A percentile compares a stretch with the other conserved stretches of the same genome.
Conservation (phyloP, 805 yeast species). For the Ogataea methanolica region DNA sequence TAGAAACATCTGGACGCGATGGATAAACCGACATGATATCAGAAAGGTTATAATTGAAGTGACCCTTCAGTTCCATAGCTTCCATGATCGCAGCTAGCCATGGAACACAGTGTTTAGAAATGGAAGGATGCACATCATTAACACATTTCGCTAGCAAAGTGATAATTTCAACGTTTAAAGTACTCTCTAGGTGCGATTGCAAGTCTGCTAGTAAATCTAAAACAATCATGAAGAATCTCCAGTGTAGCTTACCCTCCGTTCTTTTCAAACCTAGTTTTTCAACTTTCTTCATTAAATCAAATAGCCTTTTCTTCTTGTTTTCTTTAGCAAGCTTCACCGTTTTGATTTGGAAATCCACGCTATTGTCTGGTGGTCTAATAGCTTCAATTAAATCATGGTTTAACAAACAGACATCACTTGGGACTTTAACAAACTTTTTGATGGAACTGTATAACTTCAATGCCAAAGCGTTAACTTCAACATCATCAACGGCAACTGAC, state of each 20-base stretch:
- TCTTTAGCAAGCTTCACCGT: constrained; percentile 62
- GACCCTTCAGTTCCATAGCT: constrained; percentile 20
- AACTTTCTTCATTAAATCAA: constrained; percentile 37
- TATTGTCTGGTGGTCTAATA: constrained; percentile 56
- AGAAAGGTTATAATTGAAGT: constrained; percentile 35
- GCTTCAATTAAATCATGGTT: constrained; percentile 37
- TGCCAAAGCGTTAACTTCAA: constrained; percentile 50
- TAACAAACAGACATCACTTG: constrained; percentile 47
- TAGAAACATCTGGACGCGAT: constrained; percentile 22
- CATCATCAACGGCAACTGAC: constrained; percentile 54
- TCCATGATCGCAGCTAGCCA: constrained; percentile 51
- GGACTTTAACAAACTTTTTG: constrained; percentile 40
- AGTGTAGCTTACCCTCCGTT: constrained; percentile 32
- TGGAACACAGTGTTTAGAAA: constrained; percentile 55
- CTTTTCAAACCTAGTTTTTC: constrained; percentile 34
- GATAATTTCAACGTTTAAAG: constrained; percentile 37
- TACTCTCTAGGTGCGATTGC: constrained; percentile 50
- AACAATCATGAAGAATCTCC: constrained; percentile 52
- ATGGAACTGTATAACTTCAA: constrained; percentile 44
- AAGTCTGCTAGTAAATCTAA: constrained; percentile 47
- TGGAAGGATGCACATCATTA: constrained; percentile 61
- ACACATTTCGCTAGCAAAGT: constrained; percentile 43
- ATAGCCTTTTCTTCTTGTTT: constrained; percentile 42
- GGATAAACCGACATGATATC: constrained; percentile 32
- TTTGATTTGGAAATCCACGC: constrained; percentile 51